Percentiles rank a stretch among this genome's conserved stretches.
Conservation (phyloP, 768 basidiomycete genomes). For the Filobasidium floriforme region DNA sequence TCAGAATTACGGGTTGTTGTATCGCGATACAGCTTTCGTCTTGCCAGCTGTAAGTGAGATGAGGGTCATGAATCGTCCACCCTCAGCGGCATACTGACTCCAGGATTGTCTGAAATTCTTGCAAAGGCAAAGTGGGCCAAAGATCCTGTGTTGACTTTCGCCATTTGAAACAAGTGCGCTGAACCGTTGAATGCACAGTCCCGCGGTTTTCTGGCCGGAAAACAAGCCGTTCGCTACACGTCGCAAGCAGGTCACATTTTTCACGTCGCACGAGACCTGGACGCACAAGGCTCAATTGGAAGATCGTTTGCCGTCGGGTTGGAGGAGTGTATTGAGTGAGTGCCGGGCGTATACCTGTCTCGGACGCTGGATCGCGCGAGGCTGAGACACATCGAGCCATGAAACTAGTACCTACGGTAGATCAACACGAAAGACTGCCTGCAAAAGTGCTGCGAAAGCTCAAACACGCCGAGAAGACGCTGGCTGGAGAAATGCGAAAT, state of each 20-base stretch:
- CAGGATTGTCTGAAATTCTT: neutral
- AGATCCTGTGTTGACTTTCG: neutral
- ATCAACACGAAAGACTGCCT: too few relatives aligned
- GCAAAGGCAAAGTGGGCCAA: neutral
- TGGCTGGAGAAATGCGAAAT: neutral
- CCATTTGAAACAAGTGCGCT: too few relatives aligned
- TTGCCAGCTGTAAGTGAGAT: neutral
- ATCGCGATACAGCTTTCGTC: neutral
- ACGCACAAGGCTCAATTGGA: neutral
- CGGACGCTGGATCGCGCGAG: neutral
- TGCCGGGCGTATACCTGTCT: neutral
- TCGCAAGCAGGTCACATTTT: constrained; percentile 1
- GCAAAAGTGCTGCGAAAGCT: neutral
- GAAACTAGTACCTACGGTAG: too few relatives aligned
- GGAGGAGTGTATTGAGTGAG: neutral
- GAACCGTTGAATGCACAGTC: too few relatives aligned
- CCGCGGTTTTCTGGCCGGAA: neutral
- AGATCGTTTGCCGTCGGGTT: neutral
- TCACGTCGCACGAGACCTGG: neutral
- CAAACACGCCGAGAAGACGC: neutral
- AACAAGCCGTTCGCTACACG: neutral
- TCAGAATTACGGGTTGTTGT: neutral
- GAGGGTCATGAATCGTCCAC: neutral
- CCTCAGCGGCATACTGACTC: neutral
- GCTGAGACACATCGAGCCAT: too few relatives aligned